phyloP scores from a whole-genome alignment of 306 rosid species.

The Senna tora region DNA sequence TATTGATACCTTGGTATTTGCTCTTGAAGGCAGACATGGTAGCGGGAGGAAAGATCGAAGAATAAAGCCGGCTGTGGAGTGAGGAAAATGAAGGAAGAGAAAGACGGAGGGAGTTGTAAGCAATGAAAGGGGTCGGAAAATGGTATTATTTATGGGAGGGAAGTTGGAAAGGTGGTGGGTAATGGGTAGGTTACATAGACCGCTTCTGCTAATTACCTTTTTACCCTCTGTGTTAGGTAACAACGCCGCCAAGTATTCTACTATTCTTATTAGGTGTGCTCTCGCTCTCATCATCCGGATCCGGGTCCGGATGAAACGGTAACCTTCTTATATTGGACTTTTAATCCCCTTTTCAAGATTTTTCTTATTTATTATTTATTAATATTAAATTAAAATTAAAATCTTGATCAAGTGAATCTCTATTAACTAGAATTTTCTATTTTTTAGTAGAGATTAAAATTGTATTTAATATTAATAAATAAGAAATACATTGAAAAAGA shows the following conservation, averaged over 20 bases:
- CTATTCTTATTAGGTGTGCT: not conserved
- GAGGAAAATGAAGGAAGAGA: conserved; percentile 26
- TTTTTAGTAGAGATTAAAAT: too few relatives aligned
- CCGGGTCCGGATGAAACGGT: too few relatives aligned
- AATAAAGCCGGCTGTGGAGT: conserved; percentile 13
- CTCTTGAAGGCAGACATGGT: conserved; percentile 74
- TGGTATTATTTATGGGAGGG: not conserved
- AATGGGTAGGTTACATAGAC: not conserved
- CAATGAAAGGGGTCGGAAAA: not conserved
- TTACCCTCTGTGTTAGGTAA: not conserved
- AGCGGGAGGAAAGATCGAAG: not conserved
- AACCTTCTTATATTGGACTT: too few relatives aligned
- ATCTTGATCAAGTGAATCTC: too few relatives aligned
- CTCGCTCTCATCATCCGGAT: too few relatives aligned
- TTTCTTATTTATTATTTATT: too few relatives aligned
- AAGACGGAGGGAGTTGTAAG: not conserved
- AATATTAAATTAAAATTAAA: too few relatives aligned
- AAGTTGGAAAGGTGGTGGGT: not conserved
- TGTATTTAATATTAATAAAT: too few relatives aligned
- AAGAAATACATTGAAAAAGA: too few relatives aligned
- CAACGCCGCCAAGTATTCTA: too few relatives aligned
- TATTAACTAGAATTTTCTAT: too few relatives aligned
- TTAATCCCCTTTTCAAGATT: too few relatives aligned
- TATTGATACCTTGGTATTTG: conserved; percentile 61
- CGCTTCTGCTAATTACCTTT: not conserved